Evolutionary conservation across 1,284 basidiomycete species (phyloP).

Genomic region (Sphaerobolus stellatus): DNA sequence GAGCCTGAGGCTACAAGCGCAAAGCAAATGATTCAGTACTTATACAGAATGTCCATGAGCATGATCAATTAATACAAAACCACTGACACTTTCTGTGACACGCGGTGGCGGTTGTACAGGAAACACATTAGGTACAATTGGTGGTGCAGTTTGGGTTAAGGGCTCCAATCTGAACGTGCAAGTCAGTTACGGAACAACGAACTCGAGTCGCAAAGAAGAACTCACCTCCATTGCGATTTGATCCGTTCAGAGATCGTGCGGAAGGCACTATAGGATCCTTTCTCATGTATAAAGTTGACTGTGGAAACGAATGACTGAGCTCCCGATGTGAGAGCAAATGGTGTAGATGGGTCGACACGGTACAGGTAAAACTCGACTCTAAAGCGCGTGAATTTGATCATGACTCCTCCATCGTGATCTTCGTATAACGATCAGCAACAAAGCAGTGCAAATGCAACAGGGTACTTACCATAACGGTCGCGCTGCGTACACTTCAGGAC

Average conservation of each 20-base stretch:
- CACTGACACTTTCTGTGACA: no score
- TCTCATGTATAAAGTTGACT: constrained; percentile 81
- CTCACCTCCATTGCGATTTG: constrained; percentile 58
- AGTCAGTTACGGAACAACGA: no score
- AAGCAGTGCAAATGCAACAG: background rate
- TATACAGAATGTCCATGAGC: no score
- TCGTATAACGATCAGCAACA: background rate
- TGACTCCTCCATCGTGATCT: constrained; percentile 20
- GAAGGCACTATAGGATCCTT: constrained; percentile 83
- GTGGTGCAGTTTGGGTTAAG: no score
- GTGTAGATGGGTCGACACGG: constrained; percentile 8
- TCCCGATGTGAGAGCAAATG: constrained; percentile 12
- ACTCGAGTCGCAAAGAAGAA: background rate
- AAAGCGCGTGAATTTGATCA: constrained; percentile 59
- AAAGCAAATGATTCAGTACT: no score
- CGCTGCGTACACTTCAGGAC: constrained; percentile 67
- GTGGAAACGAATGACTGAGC: no score
- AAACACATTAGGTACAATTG: no score
- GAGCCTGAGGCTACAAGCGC: no score
- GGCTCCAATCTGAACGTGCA: no score
- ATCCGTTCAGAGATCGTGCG: constrained; percentile 70
- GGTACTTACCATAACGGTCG: constrained; percentile 40
- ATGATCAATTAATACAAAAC: no score
- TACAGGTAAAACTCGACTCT: constrained; percentile 58
- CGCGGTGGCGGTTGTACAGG: no score